A percentile compares a stretch with the other conserved stretches of the same genome.
phyloP scores from a whole-genome alignment of 345 rosid species.

The Eucalyptus marginata region DNA sequence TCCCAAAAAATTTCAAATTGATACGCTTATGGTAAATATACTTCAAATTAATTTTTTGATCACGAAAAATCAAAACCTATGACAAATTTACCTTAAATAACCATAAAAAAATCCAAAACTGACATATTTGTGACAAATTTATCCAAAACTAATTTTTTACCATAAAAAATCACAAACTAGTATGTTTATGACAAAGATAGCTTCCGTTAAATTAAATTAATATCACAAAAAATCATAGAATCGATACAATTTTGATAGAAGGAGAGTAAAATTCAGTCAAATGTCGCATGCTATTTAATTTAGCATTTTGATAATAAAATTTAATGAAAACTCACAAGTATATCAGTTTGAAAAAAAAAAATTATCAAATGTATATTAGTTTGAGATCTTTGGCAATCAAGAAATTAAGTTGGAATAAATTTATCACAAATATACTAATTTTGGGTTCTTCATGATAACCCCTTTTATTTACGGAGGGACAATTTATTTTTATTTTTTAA shows the following conservation, averaged over 20 bases:
- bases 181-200: too few relatives aligned
- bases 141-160: accelerated
- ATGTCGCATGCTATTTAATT: accelerated
- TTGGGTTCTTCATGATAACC: accelerated
- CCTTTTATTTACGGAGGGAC: neutral
- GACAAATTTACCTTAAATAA: accelerated
- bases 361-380: too few relatives aligned
- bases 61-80: accelerated
- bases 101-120: accelerated
- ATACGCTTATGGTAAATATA: accelerated
- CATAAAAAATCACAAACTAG: too few relatives aligned
- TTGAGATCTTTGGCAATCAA: accelerated
- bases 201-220: accelerated
- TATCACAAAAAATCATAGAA: accelerated
- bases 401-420: accelerated
- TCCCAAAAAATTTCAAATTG: accelerated
- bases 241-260: accelerated
- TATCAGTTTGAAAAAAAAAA: too few relatives aligned
- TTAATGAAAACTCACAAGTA: too few relatives aligned
- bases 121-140: accelerated
- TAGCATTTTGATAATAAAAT: too few relatives aligned
- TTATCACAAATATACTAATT: accelerated
- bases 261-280: accelerated
- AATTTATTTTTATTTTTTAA: too few relatives aligned
- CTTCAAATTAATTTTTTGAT: too few relatives aligned